Evolutionary conservation across 257 asterid species (phyloP), one percentile per base, ranked within the genome.

Genomic region (Nicotiana knightiana): DNA sequence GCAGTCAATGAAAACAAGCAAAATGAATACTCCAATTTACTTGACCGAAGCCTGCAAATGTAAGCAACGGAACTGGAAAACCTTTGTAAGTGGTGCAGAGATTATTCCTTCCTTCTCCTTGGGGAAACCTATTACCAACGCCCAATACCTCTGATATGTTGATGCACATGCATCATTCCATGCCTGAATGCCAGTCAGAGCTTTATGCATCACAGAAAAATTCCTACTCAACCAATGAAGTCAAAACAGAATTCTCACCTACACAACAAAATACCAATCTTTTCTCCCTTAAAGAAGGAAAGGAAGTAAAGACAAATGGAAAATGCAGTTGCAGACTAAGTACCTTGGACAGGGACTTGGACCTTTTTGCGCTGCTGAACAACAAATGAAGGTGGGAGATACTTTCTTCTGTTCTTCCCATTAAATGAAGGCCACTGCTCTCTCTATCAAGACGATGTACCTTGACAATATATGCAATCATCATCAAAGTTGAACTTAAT

Each of bases 371-470:
- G 83, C 89, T 93, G 83, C 92, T 86, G 89, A 92, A 92, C 90
- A 96, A 79, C 88, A 89, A 86, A 81, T 93, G 93, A 81, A 96
- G 97, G 89, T 86, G 80, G 63, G 97, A 91, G 84, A 93, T 86
- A 88, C 99, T 96, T 86, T 93, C 96, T 65, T 85, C 79, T 9
- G 97, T 92, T 89, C 98, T 90, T 86, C 99, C 99, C 98, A 94
- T 92, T 68, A 96, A 75, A 64, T 92, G 89, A 81, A 96, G 96
- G 65, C 99, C 99, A 54, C 99, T 94, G 82, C 95, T 96, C 91
- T 96, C 99, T 81, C 97, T 89, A 86, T 96, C 98, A 85, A 96
- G 93, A 81, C 98, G 98, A 85, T 93, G 97, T 83, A 94, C 99
- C 99, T 96, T 75, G 78, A 81, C 9, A 51, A 75, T 48, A 75